These are phyloP conservation scores for Kickxella alabastrina DNA, from an alignment of 192 early-diverging fungal species.

Conservation along the genomic window DNA sequence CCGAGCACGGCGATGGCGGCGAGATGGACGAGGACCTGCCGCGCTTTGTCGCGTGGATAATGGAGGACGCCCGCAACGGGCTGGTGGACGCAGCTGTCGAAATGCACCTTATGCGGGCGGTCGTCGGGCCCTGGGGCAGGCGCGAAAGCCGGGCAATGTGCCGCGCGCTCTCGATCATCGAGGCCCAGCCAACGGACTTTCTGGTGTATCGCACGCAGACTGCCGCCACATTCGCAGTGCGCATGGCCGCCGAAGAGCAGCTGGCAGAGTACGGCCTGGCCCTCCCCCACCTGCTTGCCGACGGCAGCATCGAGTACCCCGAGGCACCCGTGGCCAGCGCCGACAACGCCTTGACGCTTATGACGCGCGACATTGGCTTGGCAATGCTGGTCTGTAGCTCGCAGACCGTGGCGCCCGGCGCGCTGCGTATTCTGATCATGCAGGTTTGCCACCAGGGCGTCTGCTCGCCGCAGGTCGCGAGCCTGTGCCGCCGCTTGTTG, in stretches of 20 bases:
- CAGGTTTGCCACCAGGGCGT: constrained; percentile 10
- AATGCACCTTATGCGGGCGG: constrained; percentile 16
- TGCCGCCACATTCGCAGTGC: constrained; percentile 7
- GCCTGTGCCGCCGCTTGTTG: constrained; percentile 27
- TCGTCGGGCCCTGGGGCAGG: constrained; percentile 32
- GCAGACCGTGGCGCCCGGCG: constrained; percentile 18
- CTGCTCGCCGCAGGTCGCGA: constrained; percentile 6
- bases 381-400: constrained; percentile 17
- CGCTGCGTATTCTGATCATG: constrained; percentile 18
- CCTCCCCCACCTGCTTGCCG: constrained; percentile 17
- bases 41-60: constrained; percentile 42
- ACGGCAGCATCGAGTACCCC: constrained; percentile 23
- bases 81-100: constrained; percentile 27
- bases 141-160: not conserved
- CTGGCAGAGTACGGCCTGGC: constrained; percentile 18
- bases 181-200: constrained; percentile 9
- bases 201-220: constrained; percentile 24
- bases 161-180: constrained; percentile 14
- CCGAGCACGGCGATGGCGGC: too few species aligned
- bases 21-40: constrained; percentile 33
- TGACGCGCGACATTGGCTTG: constrained; percentile 42
- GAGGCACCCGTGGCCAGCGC: constrained; percentile 10
- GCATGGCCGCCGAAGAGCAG: constrained; percentile 40
- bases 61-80: constrained; percentile 14
- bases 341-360: constrained; percentile 20